These are phyloP conservation scores for Alternaria consortialis DNA, from an alignment of 2,329 filamentous ascomycete genomes.

Conservation along the genomic window DNA sequence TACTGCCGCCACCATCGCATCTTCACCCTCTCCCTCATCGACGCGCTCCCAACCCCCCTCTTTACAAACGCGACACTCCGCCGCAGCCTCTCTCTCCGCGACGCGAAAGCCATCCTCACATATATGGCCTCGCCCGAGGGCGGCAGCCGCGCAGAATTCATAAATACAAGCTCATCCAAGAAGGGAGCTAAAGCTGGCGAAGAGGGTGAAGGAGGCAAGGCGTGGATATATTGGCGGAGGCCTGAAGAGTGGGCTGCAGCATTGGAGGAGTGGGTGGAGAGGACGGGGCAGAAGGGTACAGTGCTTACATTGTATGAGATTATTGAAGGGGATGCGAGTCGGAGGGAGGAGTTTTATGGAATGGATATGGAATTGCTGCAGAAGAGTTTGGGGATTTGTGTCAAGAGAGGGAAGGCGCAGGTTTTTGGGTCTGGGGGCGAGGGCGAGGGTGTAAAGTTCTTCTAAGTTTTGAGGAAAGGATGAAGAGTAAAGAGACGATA, in stretches of 20 bases:
- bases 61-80: constrained; percentile 60
- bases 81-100: constrained; percentile 60
- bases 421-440: constrained; percentile 80
- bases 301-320: constrained; percentile 95
- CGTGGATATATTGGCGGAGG: constrained; percentile 85
- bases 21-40: constrained; percentile 75
- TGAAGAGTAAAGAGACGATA: background rate
- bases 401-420: constrained; percentile 91
- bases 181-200: constrained; percentile 36
- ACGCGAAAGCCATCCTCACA: constrained; percentile 63
- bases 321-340: constrained; percentile 82
- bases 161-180: constrained; percentile 42
- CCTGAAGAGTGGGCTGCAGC: constrained; percentile 89
- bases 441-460: constrained; percentile 94
- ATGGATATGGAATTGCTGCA: constrained; percentile 84
- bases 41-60: constrained; percentile 62
- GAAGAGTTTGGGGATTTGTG: constrained; percentile 79
- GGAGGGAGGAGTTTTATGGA: constrained; percentile 77
- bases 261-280: constrained; percentile 81
- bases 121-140: constrained; percentile 65
- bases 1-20: constrained; percentile 83
- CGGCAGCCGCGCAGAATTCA: constrained; percentile 71
- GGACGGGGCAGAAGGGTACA: constrained; percentile 85
- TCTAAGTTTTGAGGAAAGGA: constrained; percentile 49
- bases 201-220: constrained; percentile 43